These are phyloP conservation scores for Ilex asprella DNA, from an alignment of 257 asterid genomes.

Conservation along the genomic window DNA sequence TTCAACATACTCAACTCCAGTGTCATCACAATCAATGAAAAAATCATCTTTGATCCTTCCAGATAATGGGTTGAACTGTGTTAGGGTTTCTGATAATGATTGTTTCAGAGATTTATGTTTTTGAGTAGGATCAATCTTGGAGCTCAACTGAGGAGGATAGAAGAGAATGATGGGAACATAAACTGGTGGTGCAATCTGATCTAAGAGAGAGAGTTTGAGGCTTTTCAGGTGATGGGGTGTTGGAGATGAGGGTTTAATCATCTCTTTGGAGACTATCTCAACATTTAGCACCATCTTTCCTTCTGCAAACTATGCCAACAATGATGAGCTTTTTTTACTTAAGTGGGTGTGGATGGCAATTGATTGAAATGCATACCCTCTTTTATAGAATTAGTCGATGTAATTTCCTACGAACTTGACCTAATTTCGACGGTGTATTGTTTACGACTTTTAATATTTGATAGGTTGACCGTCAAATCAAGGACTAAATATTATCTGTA, in stretches of 20 bases:
- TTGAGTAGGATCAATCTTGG: background rate
- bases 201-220: background rate
- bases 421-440: too few species aligned
- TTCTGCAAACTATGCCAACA: too few species aligned
- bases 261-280: background rate
- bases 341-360: too few species aligned
- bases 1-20: slow-evolving; percentile 28
- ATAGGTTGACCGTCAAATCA: too few species aligned
- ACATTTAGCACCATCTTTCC: background rate
- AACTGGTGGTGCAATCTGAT: background rate
- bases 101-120: background rate
- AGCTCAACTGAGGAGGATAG: background rate
- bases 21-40: slow-evolving; percentile 34
- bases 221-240: background rate
- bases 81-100: background rate
- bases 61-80: background rate
- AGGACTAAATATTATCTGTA: too few species aligned
- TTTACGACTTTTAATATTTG: too few species aligned
- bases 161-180: background rate
- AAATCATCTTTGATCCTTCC: slow-evolving; percentile 16
- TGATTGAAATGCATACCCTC: too few species aligned
- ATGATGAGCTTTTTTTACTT: too few species aligned
- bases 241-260: background rate
- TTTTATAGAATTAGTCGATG: too few species aligned
- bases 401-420: too few species aligned